phyloP scores from a whole-genome alignment of 164 flowering plant species.

The Stephania cephalantha region DNA sequence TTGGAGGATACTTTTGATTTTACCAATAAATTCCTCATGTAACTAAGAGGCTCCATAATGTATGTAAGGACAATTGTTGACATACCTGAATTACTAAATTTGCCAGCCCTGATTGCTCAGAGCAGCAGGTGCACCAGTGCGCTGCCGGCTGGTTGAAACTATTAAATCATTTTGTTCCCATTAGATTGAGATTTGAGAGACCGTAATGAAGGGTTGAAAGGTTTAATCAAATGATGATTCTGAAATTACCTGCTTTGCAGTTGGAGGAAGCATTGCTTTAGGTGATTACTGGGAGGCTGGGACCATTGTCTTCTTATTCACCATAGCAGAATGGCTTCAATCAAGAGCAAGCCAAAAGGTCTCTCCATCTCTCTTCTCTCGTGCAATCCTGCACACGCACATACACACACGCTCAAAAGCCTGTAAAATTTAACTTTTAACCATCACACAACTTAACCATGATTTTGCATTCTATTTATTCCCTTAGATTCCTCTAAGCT shows the following conservation, averaged over 20 bases:
- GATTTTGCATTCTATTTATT: neutral
- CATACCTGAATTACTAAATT: too few relatives aligned
- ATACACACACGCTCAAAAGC: neutral
- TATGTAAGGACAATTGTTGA: too few relatives aligned
- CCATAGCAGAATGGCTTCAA: slow-evolving; percentile 87
- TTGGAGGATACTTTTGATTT: too few relatives aligned
- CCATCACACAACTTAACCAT: too few relatives aligned
- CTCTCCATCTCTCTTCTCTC: neutral
- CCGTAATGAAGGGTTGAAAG: neutral
- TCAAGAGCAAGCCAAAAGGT: slow-evolving; percentile 91
- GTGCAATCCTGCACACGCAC: neutral
- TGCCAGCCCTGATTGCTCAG: neutral
- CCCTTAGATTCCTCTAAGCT: neutral
- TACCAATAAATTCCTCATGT: too few relatives aligned
- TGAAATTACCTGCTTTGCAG: slow-evolving; percentile 32
- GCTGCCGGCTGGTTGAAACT: neutral
- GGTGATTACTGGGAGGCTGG: slow-evolving; percentile 77
- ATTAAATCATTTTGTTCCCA: neutral
- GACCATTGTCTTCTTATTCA: slow-evolving; percentile 74
- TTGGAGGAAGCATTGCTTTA: slow-evolving; percentile 56
- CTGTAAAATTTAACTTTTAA: too few relatives aligned
- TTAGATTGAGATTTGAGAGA: neutral
- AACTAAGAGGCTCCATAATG: too few relatives aligned
- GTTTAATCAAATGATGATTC: neutral
- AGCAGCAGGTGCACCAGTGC: too few relatives aligned